phyloP scores from a whole-genome alignment of 2,329 filamentous ascomycete species.

The Epichloe bromicola region DNA sequence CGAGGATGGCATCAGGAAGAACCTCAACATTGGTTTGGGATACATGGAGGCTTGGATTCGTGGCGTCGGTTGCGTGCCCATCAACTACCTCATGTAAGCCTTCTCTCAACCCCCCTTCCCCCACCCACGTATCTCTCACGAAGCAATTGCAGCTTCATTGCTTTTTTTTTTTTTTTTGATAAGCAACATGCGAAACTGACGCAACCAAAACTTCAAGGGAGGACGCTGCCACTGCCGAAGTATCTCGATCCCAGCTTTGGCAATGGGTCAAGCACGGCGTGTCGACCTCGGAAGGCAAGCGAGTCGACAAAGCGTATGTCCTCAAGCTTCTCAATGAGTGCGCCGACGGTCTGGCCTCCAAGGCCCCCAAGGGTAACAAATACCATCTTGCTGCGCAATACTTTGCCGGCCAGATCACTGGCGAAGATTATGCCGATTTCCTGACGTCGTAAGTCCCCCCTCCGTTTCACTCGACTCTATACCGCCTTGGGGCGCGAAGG shows the following conservation, averaged over 20 bases:
- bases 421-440: conserved; percentile 96
- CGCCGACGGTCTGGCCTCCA: conserved; percentile 58
- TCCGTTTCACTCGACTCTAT: not conserved
- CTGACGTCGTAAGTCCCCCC: conserved; percentile 57
- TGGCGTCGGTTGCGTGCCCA: conserved; percentile 88
- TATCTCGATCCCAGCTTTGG: conserved; percentile 89
- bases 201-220: conserved; percentile 42
- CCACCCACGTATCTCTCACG: not conserved
- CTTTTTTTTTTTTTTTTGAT: not conserved
- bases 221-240: conserved; percentile 93
- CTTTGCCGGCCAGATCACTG: conserved; percentile 84
- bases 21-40: conserved; percentile 86
- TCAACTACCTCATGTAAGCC: conserved; percentile 85
- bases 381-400: conserved; percentile 83
- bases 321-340: conserved; percentile 79
- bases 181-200: not conserved
- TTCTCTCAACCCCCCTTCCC: too few species aligned
- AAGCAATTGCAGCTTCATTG: not conserved
- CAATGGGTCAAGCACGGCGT: conserved; percentile 75
- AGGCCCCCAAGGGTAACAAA: conserved; percentile 81
- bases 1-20: conserved; percentile 92
- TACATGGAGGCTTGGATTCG: conserved; percentile 99
- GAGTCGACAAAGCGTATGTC: conserved; percentile 83
- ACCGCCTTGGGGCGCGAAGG: too few species aligned
- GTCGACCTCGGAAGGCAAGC: conserved; percentile 75